Evolutionary conservation across 1,284 basidiomycete genomes (phyloP), one percentile per base, ranked within the genome.

Genomic region (Boletus putidus): DNA sequence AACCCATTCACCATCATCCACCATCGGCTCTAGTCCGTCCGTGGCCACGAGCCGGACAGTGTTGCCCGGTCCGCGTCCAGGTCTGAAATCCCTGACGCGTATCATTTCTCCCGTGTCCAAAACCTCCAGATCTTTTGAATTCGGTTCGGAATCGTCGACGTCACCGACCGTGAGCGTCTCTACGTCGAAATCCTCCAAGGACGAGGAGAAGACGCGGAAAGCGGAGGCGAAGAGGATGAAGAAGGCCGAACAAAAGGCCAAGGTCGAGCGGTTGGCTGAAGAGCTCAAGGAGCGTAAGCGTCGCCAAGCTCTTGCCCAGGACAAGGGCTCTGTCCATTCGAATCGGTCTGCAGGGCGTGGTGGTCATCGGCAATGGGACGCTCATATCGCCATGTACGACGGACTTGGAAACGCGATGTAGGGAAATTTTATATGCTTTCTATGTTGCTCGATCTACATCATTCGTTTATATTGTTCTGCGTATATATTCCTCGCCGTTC

Each of bases 151-250:
- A 16, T 50, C 49, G 18, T 50, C 57, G 18, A 47, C 49, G 15
- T 72, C 73, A 16, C 67, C 62, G 39, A 70, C 69, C 21, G 29
- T 51, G 51, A 65, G 61, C 40, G 21, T 54, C 21, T 20, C 56
- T 2, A 43, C 62, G 20, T 53, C 61, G 2, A 65, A 37, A 52
- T 54, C 33, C 7, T 58, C 59, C 14, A 70, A 58, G 49, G 61
- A 62, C 35, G 62, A 76, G 57, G 66, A 66, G 55, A 80, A 74
- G 60, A 58, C 62, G 51, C 64, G 72, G 39, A 81, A 77, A 68
- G 75, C 73, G 11, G 78, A 82, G 60, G 77, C 76, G 61, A 81
- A 82, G 70, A 70, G 65, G 62, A 72, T 74, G 62, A 79, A 77
- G 68, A 81, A 80, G 73, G 78, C 77, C 45, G 77, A 78, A 54